Evolutionary conservation across 805 yeast genomes (phyloP).

Genomic region (Soucietia sequanensis): DNA sequence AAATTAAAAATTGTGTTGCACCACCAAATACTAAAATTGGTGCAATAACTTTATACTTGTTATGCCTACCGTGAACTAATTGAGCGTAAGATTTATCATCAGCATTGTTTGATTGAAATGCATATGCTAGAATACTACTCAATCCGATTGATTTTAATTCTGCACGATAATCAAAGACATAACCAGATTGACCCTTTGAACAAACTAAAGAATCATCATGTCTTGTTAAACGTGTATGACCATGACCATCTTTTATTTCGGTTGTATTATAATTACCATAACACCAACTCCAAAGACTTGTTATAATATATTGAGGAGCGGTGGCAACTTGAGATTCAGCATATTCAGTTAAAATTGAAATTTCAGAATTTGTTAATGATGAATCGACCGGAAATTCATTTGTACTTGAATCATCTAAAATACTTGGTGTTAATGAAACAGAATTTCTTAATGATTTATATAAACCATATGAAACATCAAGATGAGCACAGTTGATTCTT

Average conservation of each 20-base stretch:
- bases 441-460: slow-evolving; percentile 42
- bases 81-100: slow-evolving; percentile 11
- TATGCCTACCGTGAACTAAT: slow-evolving; percentile 13
- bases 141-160: slow-evolving; percentile 41
- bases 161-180: slow-evolving; percentile 45
- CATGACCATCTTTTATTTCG: slow-evolving; percentile 8
- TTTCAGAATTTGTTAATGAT: slow-evolving; percentile 48
- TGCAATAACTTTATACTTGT: slow-evolving; percentile 18
- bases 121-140: slow-evolving; percentile 47
- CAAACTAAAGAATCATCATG: slow-evolving; percentile 25
- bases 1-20: slow-evolving; percentile 25
- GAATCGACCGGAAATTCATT: slow-evolving; percentile 25
- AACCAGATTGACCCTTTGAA: slow-evolving; percentile 11
- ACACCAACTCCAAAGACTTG: slow-evolving; percentile 46
- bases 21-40: slow-evolving; percentile 27
- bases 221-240: slow-evolving; percentile 9
- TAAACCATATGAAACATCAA: slow-evolving; percentile 53
- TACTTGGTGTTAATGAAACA: slow-evolving; percentile 21
- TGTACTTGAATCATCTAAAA: slow-evolving; percentile 17
- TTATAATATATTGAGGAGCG: slow-evolving; percentile 49
- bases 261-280: slow-evolving; percentile 37
- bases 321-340: slow-evolving; percentile 43
- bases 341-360: slow-evolving; percentile 43
- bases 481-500: slow-evolving; percentile 48
- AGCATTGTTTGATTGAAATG: slow-evolving; percentile 28